These are phyloP conservation scores for Cyclostephanos tholiformis DNA, from an alignment of 108 stramenopile species.

Conservation along the genomic window DNA sequence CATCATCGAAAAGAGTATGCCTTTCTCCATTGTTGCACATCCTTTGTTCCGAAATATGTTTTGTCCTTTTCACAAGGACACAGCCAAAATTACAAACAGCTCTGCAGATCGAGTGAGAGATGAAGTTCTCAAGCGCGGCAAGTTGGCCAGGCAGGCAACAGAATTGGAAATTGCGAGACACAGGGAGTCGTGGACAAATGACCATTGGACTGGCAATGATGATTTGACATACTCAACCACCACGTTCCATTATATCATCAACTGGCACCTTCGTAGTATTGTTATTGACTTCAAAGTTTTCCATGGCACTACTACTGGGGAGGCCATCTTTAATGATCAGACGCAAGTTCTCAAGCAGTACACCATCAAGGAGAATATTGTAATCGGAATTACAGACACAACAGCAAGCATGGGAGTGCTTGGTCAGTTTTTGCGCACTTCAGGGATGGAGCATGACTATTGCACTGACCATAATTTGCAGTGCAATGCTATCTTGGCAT, in stretches of 20 bases:
- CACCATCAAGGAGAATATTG: too few relatives aligned
- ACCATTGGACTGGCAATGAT: background rate
- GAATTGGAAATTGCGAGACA: background rate
- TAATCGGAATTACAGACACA: too few relatives aligned
- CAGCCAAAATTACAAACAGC: background rate
- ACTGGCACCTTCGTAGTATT: background rate
- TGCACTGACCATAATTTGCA: too few relatives aligned
- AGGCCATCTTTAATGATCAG: background rate
- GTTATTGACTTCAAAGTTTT: constrained; percentile 4
- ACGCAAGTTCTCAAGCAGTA: too few relatives aligned
- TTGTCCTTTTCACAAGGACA: background rate
- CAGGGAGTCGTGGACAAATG: background rate
- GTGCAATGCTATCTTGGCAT: too few relatives aligned
- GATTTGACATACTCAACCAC: background rate
- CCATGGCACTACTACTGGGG: too few relatives aligned
- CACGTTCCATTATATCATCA: background rate
- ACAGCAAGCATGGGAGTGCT: too few relatives aligned
- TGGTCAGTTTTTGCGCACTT: too few relatives aligned
- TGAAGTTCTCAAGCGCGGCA: background rate
- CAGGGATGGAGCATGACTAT: too few relatives aligned
- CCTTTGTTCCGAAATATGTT: background rate
- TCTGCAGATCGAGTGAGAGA: background rate
- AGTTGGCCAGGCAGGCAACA: background rate
- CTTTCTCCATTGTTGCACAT: background rate
- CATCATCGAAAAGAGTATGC: background rate